Evolutionary conservation across 176 grass and related monocot genomes (phyloP), one percentile per base, ranked within the genome.

Genomic region (Coix lacrymajobi): DNA sequence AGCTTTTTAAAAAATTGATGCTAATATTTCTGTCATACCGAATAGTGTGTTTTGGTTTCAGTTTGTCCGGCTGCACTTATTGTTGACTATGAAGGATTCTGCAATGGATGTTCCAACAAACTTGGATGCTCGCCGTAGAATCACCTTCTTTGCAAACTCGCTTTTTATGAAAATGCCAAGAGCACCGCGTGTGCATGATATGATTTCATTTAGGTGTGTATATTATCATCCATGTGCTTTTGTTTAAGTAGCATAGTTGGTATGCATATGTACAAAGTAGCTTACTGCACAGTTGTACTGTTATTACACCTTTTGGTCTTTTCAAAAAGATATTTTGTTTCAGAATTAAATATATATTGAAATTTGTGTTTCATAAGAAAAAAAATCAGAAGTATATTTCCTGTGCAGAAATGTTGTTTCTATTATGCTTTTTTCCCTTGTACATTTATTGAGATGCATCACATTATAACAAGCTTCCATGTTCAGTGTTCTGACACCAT

Each of bases 91-190:
- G 84, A 91, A 89, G 63, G 89, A 89, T 85, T 89, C 92, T 73
- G 92, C 89, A 69, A 87, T 94, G 85, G 77, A 87, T 72, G 87
- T 91, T 16, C 92, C 92, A 33, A 73, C 65, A 76, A 94, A 94
- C 82, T 89, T 94, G 84, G 92, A 94, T 91, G 92, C 92, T 89
- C 92, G 89, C 7, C 87, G 92, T 39, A 88, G 92, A 60, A 87
- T 94, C 66, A 94, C 89, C 31, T 94, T 91, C 81, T 94, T 94
- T 85, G 87, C 89, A 28, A 91, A 94, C 81, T 94, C 92, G 4
- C 78, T 94, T 51, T 94, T 94, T 82, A 94, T 94, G 92, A 87
- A 79, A 71, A 87, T 94, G 89, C 92, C 92, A 10, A 45, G 6
- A 43, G 84, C 92, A 85, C 89, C 87, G 16, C 71, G 52, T 87